Base-by-base conservation (phyloP, 345 rosid genomes). In the Corymbia maculata region DNA sequence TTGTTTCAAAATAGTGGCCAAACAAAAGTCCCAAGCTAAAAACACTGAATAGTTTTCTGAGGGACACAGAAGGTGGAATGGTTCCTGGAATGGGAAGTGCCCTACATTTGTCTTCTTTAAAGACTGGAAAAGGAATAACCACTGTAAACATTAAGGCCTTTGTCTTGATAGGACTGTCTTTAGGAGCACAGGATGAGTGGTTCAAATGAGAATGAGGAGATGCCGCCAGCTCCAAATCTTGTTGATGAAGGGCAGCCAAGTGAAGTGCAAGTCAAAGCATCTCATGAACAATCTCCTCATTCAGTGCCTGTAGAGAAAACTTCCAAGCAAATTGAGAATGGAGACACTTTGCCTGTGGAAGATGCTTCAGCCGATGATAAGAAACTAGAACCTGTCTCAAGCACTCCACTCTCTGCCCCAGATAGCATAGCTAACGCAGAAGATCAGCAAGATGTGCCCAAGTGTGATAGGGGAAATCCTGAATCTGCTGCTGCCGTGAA, bases 351-450 rank as follows among this genome's bases (percentile, higher is more conserved):
- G 51, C 85, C 90, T n/a, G 90, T 57, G 75, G 75, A 21, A 47
- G 90, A 17, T 57, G 36, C 85, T 52, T 80, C 80, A 24, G 21
- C 44, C 52, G 87, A 53, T 79, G 90, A 88, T 79, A 88, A 90
- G 80, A 87, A 51, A 90, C 68, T 64, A 28, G 91, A 91, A 68
- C 49, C 85, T 79, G 88, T 89, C 30, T 87, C 90, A 50, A 85
- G 79, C 59, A 64, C 30, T 15, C 53, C 55, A 89, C 30, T 79
- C 52, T 49, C 85, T 86, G 22, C 88, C 50, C 86, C 89, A 52
- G 22, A 90, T 85, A 79, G 89, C 70, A 85, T 86, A 51, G 86
- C 85, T 90, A 85, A 93, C 61, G 79, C 64, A 30, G 90, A 92
- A 32, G 86, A 61, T 36, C 75, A 85, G 8, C 90, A 88, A 86